These are phyloP conservation scores for Quercus ilex DNA, from an alignment of 306 rosid genomes.

Conservation along the genomic window DNA sequence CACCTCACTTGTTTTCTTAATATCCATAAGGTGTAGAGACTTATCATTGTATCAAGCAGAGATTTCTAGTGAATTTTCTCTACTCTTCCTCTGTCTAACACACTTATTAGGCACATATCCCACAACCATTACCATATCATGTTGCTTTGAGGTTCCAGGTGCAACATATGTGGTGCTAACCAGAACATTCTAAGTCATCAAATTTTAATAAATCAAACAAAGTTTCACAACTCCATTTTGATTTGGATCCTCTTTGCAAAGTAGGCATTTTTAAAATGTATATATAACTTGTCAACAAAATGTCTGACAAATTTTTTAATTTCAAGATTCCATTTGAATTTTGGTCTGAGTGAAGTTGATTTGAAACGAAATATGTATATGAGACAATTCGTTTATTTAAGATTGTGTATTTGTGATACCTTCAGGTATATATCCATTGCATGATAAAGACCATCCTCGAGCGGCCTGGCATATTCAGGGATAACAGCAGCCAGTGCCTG, in stretches of 20 bases:
- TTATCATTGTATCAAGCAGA: not conserved
- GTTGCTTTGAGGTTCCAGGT: not conserved
- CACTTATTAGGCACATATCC: not conserved
- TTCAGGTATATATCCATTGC: constrained; percentile 83
- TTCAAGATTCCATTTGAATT: not conserved
- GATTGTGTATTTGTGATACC: constrained; percentile 38
- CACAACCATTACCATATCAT: too few species aligned
- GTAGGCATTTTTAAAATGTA: not conserved
- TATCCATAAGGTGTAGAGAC: not conserved
- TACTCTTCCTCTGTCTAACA: not conserved
- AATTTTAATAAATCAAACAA: too few species aligned
- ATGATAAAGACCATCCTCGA: constrained; percentile 76
- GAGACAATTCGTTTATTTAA: not conserved
- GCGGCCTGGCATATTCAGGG: constrained; percentile 78
- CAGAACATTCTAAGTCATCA: not conserved
- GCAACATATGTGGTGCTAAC: not conserved
- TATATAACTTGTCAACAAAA: not conserved
- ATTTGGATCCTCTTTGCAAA: not conserved
- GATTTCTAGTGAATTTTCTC: not conserved
- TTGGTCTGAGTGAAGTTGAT: not conserved
- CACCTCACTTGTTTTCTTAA: not conserved
- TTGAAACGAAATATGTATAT: not conserved
- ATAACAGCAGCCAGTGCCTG: constrained; percentile 73
- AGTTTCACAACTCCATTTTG: too few species aligned
- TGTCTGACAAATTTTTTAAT: not conserved